These are phyloP conservation scores for Leucoagaricus sp. DNA, from an alignment of 1,284 basidiomycete genomes.

Conservation along the genomic window DNA sequence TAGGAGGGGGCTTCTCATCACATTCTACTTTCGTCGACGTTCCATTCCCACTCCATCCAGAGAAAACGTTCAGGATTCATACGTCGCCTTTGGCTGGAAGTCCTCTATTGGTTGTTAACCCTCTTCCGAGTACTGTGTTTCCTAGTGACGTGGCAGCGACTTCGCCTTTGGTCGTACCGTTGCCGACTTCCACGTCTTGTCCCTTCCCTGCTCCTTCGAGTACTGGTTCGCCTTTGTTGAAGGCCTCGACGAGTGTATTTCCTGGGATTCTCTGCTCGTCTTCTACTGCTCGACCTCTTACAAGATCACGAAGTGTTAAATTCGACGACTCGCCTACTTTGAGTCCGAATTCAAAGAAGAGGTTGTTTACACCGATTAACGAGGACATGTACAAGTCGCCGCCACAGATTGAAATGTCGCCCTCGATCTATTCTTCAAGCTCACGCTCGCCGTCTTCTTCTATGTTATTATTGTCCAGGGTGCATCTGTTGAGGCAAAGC, in stretches of 20 bases:
- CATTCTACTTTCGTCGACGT: conserved; percentile 1
- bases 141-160: background rate
- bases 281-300: background rate
- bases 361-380: background rate
- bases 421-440: background rate
- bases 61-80: conserved; percentile 12
- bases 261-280: background rate
- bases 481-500: background rate
- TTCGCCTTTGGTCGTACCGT: background rate
- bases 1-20: background rate
- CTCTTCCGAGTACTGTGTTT: background rate
- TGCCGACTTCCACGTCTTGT: background rate
- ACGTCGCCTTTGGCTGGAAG: conserved; percentile 1
- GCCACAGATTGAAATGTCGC: background rate
- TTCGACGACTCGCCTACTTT: background rate
- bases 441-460: background rate
- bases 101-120: background rate
- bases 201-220: background rate
- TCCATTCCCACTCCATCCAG: conserved; percentile 6
- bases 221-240: background rate
- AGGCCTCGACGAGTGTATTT: too few species aligned
- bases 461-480: background rate
- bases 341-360: background rate
- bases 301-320: background rate
- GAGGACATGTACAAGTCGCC: background rate